A percentile compares a stretch with the other conserved stretches of the same genome.
These are phyloP conservation scores for Uromyces viciae-fabae DNA, from an alignment of 1,284 basidiomycete species.

Conservation along the genomic window DNA sequence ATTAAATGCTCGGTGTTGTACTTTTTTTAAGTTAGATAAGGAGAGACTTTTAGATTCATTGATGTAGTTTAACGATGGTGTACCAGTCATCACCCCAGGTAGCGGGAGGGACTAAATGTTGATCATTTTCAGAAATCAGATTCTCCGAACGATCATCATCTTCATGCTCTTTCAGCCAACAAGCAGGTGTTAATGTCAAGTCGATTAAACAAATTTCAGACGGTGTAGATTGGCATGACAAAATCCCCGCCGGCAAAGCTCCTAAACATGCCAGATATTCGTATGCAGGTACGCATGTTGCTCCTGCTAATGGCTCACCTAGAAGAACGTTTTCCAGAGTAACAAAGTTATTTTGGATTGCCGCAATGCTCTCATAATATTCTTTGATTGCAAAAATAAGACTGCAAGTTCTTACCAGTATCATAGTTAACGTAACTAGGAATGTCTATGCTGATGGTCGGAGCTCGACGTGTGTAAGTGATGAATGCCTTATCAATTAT, in stretches of 20 bases:
- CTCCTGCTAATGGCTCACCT: conserved; percentile 31
- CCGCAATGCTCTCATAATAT: neutral
- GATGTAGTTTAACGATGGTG: conserved; percentile 20
- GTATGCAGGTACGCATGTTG: neutral
- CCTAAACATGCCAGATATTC: conserved; percentile 26
- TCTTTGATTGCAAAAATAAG: neutral
- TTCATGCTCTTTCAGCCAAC: conserved; percentile 11
- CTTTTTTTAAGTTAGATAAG: no score
- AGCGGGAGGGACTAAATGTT: neutral
- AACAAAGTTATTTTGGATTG: neutral
- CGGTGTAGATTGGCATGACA: neutral
- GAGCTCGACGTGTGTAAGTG: conserved; percentile 20
- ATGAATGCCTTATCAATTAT: neutral
- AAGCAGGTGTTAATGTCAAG: conserved; percentile 1
- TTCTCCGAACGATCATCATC: neutral
- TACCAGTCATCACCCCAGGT: conserved; percentile 37
- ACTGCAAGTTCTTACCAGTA: conserved; percentile 5
- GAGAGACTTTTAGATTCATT: no score
- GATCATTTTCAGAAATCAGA: neutral
- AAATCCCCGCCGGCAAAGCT: conserved; percentile 1
- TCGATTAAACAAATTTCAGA: conserved; percentile 33
- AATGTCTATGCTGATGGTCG: conserved; percentile 36
- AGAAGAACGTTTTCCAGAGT: neutral
- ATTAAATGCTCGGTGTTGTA: no score
- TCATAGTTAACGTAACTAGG: conserved; percentile 38